Evolutionary conservation across 768 basidiomycete species (phyloP), one percentile per base, ranked within the genome.

Genomic region (Saitozyma sp.): DNA sequence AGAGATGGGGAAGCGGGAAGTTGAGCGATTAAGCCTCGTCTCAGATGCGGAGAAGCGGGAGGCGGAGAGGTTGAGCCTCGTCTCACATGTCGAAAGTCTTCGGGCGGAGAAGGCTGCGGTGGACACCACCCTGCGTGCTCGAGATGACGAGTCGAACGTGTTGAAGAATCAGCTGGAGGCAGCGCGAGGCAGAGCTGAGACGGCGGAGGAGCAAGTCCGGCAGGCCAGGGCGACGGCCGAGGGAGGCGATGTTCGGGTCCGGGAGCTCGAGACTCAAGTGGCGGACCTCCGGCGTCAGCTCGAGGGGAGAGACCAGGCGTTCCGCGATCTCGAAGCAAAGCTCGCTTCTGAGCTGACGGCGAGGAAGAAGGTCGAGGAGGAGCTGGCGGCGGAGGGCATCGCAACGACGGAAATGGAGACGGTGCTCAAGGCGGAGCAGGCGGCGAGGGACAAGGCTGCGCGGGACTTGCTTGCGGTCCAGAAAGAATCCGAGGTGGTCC

Each of bases 241-340:
- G 46, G 20, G 50, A 38, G 9, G 46, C 29, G 6, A 49, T n/a
- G 17, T 2, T 0, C 37, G 48, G 8, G 50, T 50, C 9, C 9
- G 5, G 37, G 16, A 41, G 6, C 58, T 59, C 5, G 58, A 59
- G 39, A 20, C 40, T 17, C 49, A 51, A 16, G 41, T 59, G 39
- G 14, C 7, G 1, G 20, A 51, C 19, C 16, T 59, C 50, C 49
- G 58, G 39, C 9, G 50, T 7, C 43, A 59, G 6, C 50, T 51
- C 39, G 40, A 39, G 38, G 38, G 20, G 7, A 20, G 6, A 39
- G 11, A 14, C 9, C 38, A 41, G 9, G 39, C 41, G 16, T 41
- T 16, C 11, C 39, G 50, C 17, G 50, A 16, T 3, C 7, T 19
- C n/a, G 46, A 59, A 20, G 39, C 20, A 1, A 40, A 50, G 6